Conservation (phyloP, 441 rosid species). For the Syzygium syzygioides region DNA sequence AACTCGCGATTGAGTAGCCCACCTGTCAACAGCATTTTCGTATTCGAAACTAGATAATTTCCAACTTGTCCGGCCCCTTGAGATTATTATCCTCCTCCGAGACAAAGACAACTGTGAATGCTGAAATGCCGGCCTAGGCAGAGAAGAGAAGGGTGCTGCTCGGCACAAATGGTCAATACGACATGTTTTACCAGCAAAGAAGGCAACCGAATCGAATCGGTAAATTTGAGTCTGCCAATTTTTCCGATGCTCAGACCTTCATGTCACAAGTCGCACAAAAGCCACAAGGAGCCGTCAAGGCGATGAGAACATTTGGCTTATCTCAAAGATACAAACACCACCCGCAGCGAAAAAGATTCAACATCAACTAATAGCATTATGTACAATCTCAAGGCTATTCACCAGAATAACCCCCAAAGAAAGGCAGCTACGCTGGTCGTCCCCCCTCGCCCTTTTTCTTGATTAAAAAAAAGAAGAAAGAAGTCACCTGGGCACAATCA, state of each 20-base stretch:
- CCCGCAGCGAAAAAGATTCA: background rate
- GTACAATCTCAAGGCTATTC: background rate
- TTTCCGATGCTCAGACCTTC: background rate
- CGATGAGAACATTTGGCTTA: background rate
- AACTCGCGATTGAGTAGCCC: background rate
- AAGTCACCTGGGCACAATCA: background rate
- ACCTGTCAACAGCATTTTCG: background rate
- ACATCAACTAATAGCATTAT: background rate
- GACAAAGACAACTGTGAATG: background rate
- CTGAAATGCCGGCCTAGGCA: background rate
- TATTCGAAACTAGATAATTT: background rate
- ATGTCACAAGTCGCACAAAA: background rate
- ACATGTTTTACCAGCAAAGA: background rate
- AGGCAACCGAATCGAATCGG: background rate
- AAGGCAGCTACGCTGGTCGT: background rate
- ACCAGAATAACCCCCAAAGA: background rate
- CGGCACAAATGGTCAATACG: background rate
- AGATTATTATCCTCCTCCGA: background rate
- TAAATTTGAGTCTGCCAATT: background rate
- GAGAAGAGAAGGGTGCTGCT: background rate
- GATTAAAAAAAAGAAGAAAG: no score
- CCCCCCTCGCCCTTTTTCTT: background rate
- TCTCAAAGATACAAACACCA: background rate
- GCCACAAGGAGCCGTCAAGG: background rate
- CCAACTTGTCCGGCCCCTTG: background rate